These are phyloP conservation scores for Fomitopsis pinicola DNA, from an alignment of 1,284 basidiomycete genomes.

Conservation along the genomic window DNA sequence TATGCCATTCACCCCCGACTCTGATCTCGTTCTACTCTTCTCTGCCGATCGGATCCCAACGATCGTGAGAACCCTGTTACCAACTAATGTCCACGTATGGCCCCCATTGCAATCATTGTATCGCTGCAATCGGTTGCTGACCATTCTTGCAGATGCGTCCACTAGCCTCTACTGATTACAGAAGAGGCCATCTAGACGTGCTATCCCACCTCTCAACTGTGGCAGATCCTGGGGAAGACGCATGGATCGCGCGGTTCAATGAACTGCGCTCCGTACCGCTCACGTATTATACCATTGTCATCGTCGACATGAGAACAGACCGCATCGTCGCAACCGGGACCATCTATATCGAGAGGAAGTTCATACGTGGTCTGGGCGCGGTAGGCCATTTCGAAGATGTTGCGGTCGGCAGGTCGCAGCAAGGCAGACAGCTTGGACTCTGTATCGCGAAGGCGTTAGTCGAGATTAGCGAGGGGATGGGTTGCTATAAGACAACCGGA, in stretches of 20 bases:
- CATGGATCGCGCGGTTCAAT: constrained; percentile 69
- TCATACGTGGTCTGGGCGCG: constrained; percentile 74
- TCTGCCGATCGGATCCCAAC: constrained; percentile 59
- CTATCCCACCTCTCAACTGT: constrained; percentile 78
- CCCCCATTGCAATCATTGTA: not conserved
- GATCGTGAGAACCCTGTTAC: constrained; percentile 53
- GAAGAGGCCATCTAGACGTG: constrained; percentile 79
- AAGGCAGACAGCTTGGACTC: constrained; percentile 89
- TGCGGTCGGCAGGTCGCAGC: constrained; percentile 81
- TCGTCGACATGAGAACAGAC: constrained; percentile 74
- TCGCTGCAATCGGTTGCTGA: not conserved
- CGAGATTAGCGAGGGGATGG: constrained; percentile 67
- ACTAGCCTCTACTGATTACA: constrained; percentile 81
- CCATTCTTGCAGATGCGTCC: constrained; percentile 71
- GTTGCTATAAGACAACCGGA: constrained; percentile 95
- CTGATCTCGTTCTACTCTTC: constrained; percentile 74
- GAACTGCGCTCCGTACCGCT: constrained; percentile 47
- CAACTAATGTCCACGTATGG: constrained; percentile 50
- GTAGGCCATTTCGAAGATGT: constrained; percentile 99
- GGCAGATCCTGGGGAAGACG: constrained; percentile 69
- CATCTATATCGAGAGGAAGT: constrained; percentile 90
- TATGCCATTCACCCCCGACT: constrained; percentile 61
- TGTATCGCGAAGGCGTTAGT: constrained; percentile 85
- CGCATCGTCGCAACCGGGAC: constrained; percentile 83
- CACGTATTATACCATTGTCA: constrained; percentile 85